These are phyloP conservation scores for Triticum dicoccoides DNA, from an alignment of 176 grass and related monocot species.

Conservation along the genomic window DNA sequence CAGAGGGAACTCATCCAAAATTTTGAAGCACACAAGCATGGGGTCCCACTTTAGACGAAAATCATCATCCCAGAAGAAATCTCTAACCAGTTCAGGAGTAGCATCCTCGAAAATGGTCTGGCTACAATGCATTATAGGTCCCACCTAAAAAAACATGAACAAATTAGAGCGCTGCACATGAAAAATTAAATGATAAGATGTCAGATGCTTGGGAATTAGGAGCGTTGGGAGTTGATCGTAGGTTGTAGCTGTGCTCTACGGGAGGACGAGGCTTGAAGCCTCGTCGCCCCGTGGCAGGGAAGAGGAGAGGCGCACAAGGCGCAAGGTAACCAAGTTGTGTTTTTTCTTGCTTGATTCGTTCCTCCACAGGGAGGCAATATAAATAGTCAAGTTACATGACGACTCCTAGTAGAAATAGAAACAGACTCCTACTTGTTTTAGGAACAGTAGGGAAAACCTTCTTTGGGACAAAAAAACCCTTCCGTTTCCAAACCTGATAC, in stretches of 20 bases:
- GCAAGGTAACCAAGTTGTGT: background rate
- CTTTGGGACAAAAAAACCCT: background rate
- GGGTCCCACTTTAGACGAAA: conserved; percentile 95
- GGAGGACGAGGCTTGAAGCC: background rate
- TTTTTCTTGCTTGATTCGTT: background rate
- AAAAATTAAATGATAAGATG: background rate
- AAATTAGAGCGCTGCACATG: background rate
- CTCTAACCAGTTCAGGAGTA: conserved; percentile 95
- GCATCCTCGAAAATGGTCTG: conserved; percentile 93
- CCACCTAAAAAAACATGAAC: conserved; percentile 48
- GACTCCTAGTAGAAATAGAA: background rate
- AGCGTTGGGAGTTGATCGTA: background rate
- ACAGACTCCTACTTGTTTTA: background rate
- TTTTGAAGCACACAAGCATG: conserved; percentile 78
- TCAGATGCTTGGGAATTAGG: background rate
- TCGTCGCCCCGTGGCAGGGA: background rate
- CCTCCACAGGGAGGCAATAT: background rate
- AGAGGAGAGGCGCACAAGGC: background rate
- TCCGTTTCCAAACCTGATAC: background rate
- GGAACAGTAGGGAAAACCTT: background rate
- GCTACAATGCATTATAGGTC: conserved; percentile 83
- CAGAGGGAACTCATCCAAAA: conserved; percentile 75
- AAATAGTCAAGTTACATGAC: background rate
- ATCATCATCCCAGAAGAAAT: conserved; percentile 99
- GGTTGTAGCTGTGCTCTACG: background rate